Evolutionary conservation across 768 basidiomycete species (phyloP).

Genomic region (Strobilomyces confusus): DNA sequence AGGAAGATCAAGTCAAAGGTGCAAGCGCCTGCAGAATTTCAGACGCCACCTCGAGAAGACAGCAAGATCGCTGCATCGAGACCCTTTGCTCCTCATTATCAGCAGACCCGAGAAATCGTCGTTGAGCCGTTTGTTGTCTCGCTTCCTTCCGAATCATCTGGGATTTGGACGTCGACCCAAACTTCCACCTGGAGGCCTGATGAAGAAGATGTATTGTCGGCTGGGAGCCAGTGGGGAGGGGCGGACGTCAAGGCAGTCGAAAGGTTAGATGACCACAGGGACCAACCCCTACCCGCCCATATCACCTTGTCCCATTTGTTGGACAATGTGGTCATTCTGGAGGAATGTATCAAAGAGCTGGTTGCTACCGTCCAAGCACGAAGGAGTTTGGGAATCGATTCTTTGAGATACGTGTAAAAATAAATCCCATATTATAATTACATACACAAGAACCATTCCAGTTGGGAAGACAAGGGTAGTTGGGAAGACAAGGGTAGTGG

Average conservation of each 20-base stretch:
- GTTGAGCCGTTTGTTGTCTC: slow-evolving; percentile 70
- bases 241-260: slow-evolving; percentile 21
- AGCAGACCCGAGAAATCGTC: slow-evolving; percentile 63
- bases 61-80: slow-evolving; percentile 53
- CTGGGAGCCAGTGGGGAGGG: slow-evolving; percentile 42
- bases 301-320: slow-evolving; percentile 80
- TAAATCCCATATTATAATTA: slow-evolving; percentile 2
- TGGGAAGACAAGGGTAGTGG: background rate
- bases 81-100: slow-evolving; percentile 85
- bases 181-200: slow-evolving; percentile 49
- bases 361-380: slow-evolving; percentile 82
- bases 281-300: slow-evolving; percentile 33
- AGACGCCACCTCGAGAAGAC: slow-evolving; percentile 41
- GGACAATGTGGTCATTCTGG: slow-evolving; percentile 92
- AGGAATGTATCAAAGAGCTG: slow-evolving; percentile 93
- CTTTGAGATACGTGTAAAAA: slow-evolving; percentile 64
- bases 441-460: slow-evolving; percentile 1
- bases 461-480: background rate
- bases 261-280: slow-evolving; percentile 16
- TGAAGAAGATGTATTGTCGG: slow-evolving; percentile 70
- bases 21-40: slow-evolving; percentile 36
- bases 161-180: slow-evolving; percentile 62
- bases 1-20: slow-evolving; percentile 55
- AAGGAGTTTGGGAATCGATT: slow-evolving; percentile 79
- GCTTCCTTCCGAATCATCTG: slow-evolving; percentile 42